Evolutionary conservation across 176 grass and related monocot genomes (phyloP).

Genomic region (Ensete glaucum): DNA sequence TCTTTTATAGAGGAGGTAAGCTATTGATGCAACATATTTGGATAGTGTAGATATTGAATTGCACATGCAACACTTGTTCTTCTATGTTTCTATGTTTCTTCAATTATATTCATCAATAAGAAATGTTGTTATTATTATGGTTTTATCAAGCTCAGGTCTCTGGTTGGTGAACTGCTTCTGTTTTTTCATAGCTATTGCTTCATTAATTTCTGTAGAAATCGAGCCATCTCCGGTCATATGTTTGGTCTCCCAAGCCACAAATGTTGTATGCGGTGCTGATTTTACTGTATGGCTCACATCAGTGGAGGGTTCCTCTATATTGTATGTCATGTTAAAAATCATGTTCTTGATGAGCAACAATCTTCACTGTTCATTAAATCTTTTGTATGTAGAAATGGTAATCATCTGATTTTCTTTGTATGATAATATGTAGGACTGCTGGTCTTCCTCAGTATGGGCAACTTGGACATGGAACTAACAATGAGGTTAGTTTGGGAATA

Average conservation of each 20-base stretch:
- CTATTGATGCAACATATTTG: not conserved
- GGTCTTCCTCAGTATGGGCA: conserved; percentile 95
- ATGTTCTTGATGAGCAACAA: not conserved
- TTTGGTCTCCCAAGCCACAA: conserved; percentile 65
- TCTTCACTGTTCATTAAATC: conserved; percentile 17
- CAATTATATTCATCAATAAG: not conserved
- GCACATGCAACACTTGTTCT: not conserved
- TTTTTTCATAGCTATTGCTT: not conserved
- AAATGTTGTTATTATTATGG: not conserved
- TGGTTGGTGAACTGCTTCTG: not conserved
- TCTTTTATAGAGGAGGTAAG: not conserved
- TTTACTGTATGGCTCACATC: conserved; percentile 93
- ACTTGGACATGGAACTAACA: conserved; percentile 96
- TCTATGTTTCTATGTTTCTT: not conserved
- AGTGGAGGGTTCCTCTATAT: conserved; percentile 85
- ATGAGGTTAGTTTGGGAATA: conserved; percentile 44
- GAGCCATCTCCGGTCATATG: conserved; percentile 64
- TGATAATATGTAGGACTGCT: conserved; percentile 53
- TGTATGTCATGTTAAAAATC: conserved; percentile 40
- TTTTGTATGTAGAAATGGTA: not conserved
- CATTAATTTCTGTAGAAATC: conserved; percentile 48
- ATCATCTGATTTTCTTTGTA: conserved; percentile 35
- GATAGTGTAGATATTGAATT: not conserved
- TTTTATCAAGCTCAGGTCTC: not conserved
- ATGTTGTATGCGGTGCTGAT: conserved; percentile 68